Evolutionary conservation across 805 yeast species (phyloP), one percentile per base, ranked within the genome.

Genomic region (Maudiozyma bulderi): DNA sequence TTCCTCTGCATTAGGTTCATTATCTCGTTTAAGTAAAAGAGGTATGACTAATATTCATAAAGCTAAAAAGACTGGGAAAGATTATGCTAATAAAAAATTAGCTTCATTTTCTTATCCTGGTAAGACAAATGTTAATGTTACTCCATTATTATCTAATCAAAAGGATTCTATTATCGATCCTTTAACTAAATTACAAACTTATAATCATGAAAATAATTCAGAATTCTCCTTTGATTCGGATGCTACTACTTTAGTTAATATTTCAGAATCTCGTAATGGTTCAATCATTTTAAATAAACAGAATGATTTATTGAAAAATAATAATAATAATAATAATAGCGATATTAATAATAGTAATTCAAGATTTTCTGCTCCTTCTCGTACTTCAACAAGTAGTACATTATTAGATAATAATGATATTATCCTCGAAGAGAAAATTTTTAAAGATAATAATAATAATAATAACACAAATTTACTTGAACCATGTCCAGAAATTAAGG

Each of bases 171-270:
- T 20, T n/a, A 14, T 35, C n/a, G 38, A 35, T 35, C 38, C 38
- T 9, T 35, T 35, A 35, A 35, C n/a, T 35, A n/a, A 20, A 20
- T 20, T 4, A 3, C 26, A 20, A 20, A 32, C 9, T 32, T 32
- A 32, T 32, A 9, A 38, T 38, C 14, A 38, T 38, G 52, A 51
- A 28, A 40, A 30, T 7, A 52, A 48, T 13, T 57, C 60, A 2
- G 53, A 49, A 35, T 13, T 44, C 13, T 56, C 59, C 1, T 47
- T 57, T 33, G 49, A 48, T 37, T 57, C 60, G 2, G 60, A 57
- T 28, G 48, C 58, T 15, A 49, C 43, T 13, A 57, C 61, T 40
- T 49, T 57, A 47, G 56, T 55, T 10, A 52, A 50, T 34, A 49
- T 33, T 5, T 9, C 14, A n/a, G 38, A 35, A n/a, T 35, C 38